Percentiles rank a stretch among this genome's conserved stretches.
These are phyloP conservation scores for Astraeus odoratus DNA, from an alignment of 768 basidiomycete species.

Conservation along the genomic window DNA sequence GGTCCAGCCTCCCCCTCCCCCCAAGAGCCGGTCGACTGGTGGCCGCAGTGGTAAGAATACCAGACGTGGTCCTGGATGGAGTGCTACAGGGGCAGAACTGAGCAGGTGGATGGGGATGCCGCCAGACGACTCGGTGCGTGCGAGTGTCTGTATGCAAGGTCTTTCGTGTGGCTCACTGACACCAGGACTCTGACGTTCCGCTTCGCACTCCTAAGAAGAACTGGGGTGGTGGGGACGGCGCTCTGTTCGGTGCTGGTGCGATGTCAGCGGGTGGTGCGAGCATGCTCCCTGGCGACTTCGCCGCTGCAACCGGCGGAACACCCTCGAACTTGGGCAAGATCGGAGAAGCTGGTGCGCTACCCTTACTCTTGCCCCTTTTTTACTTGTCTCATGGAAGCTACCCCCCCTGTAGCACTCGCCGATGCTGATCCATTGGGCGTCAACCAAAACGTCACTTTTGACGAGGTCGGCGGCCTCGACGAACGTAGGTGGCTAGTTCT, in stretches of 20 bases:
- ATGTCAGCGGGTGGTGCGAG: slow-evolving; percentile 47
- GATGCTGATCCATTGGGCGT: slow-evolving; percentile 96
- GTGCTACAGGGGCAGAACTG: slow-evolving; percentile 70
- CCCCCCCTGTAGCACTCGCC: slow-evolving; percentile 55
- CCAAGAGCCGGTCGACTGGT: slow-evolving; percentile 31
- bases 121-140: slow-evolving; percentile 60
- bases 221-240: slow-evolving; percentile 48
- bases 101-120: slow-evolving; percentile 71
- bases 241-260: slow-evolving; percentile 42
- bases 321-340: slow-evolving; percentile 85
- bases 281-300: slow-evolving; percentile 50
- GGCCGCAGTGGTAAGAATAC: slow-evolving; percentile 32
- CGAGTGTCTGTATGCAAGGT: neutral
- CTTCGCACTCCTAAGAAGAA: slow-evolving; percentile 66
- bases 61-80: slow-evolving; percentile 62
- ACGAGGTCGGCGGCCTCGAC: slow-evolving; percentile 93
- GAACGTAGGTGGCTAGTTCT: slow-evolving; percentile 54
- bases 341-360: slow-evolving; percentile 58
- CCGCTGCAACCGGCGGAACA: slow-evolving; percentile 63
- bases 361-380: slow-evolving; percentile 10
- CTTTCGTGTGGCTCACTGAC: neutral
- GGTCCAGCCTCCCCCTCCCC: slow-evolving; percentile 29
- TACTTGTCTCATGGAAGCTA: slow-evolving; percentile 10
- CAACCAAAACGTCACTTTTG: slow-evolving; percentile 89
- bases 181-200: slow-evolving; percentile 64